phyloP scores from a whole-genome alignment of 106 monocot genomes.

The Apostasia ramifera region DNA sequence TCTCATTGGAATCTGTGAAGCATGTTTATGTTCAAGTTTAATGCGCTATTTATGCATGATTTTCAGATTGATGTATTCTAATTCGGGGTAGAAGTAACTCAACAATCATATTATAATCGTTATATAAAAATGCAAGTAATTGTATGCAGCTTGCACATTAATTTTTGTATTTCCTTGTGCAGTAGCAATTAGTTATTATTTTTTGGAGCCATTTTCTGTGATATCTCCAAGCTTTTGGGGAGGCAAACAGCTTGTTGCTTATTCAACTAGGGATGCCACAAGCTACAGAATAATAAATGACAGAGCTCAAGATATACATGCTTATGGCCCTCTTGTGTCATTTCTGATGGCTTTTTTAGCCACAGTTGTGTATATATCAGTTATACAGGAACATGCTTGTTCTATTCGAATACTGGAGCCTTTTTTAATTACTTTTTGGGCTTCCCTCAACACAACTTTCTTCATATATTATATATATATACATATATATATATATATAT shows the following conservation, averaged over 20 bases:
- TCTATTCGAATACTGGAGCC: neutral
- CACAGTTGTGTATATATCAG: constrained; percentile 7
- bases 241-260: neutral
- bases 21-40: too few relatives aligned
- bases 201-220: neutral
- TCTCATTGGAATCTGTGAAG: too few relatives aligned
- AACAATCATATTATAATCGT: too few relatives aligned
- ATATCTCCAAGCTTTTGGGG: neutral
- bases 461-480: too few relatives aligned
- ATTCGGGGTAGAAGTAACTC: too few relatives aligned
- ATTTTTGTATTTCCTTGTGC: neutral
- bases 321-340: neutral
- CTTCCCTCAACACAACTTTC: too few relatives aligned
- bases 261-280: neutral
- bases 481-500: too few relatives aligned
- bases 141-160: too few relatives aligned
- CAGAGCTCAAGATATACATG: neutral
- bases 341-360: neutral
- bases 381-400: neutral
- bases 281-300: neutral
- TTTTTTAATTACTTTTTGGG: neutral
- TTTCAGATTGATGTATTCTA: too few relatives aligned
- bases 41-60: too few relatives aligned
- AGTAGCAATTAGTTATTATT: neutral
- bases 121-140: too few relatives aligned